Percentiles rank a stretch among this genome's conserved stretches.
These are phyloP conservation scores for Porogramme epimiltina DNA, from an alignment of 1,284 basidiomycete species.

Conservation along the genomic window DNA sequence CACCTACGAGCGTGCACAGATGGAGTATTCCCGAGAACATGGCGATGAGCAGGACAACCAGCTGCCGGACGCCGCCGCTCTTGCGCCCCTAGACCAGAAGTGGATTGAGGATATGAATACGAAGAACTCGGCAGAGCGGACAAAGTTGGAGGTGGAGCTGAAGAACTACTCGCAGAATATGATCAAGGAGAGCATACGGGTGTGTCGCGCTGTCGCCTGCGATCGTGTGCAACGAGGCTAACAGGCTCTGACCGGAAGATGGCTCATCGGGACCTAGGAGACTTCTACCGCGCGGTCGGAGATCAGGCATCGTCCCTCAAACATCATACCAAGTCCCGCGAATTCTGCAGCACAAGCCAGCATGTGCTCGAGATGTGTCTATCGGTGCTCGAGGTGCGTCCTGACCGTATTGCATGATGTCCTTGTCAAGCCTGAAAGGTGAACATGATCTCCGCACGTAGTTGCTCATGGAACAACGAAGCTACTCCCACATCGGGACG, in stretches of 20 bases:
- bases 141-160: slow-evolving; percentile 84
- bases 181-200: slow-evolving; percentile 93
- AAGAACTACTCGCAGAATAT: slow-evolving; percentile 90
- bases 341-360: slow-evolving; percentile 83
- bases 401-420: background rate
- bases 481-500: slow-evolving; percentile 80
- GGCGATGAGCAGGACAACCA: slow-evolving; percentile 19
- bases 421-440: background rate
- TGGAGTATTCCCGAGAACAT: slow-evolving; percentile 34
- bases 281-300: slow-evolving; percentile 71
- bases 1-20: slow-evolving; percentile 56
- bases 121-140: slow-evolving; percentile 65
- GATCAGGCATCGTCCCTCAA: slow-evolving; percentile 72
- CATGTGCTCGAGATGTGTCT: slow-evolving; percentile 88
- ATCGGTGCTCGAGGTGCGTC: slow-evolving; percentile 70
- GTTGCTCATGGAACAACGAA: slow-evolving; percentile 82
- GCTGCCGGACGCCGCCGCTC: slow-evolving; percentile 48
- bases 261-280: slow-evolving; percentile 83
- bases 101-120: slow-evolving; percentile 70
- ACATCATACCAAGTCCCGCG: slow-evolving; percentile 82
- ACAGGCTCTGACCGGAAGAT: slow-evolving; percentile 40
- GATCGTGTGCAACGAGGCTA: background rate
- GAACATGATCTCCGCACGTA: slow-evolving; percentile 31
- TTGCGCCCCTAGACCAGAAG: slow-evolving; percentile 50
- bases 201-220: slow-evolving; percentile 38